A percentile compares a stretch with the other conserved stretches of the same genome.
phyloP scores from a whole-genome alignment of 108 stramenopile species.

The Epipyxis sp. region DNA sequence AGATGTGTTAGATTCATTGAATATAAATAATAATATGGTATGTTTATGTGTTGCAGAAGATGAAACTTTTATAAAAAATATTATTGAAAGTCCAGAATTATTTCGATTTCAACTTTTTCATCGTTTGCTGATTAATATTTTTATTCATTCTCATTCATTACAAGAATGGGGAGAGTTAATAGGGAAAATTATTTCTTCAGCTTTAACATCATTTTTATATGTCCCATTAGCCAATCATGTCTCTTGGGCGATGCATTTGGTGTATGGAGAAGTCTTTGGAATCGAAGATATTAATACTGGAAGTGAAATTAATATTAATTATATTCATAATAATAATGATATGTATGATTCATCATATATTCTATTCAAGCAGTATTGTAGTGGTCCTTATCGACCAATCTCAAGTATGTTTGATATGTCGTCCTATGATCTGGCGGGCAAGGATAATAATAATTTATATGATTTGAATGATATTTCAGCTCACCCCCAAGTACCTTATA shows the following conservation, averaged over 20 bases:
- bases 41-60: neutral
- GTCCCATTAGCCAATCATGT: conserved; percentile 18
- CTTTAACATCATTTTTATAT: conserved; percentile 37
- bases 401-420: too few relatives aligned
- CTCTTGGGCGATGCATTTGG: conserved; percentile 29
- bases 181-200: conserved; percentile 22
- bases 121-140: neutral
- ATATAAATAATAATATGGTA: conserved; percentile 1
- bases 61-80: neutral
- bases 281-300: neutral
- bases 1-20: neutral
- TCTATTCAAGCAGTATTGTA: neutral
- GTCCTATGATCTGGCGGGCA: too few relatives aligned
- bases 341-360: neutral
- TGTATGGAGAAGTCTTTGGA: conserved; percentile 12
- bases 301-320: neutral
- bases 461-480: neutral
- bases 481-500: neutral
- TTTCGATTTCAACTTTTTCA: conserved; percentile 23
- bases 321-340: neutral
- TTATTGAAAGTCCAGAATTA: conserved; percentile 42
- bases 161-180: neutral
- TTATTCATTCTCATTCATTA: neutral
- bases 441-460: neutral
- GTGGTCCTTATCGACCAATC: neutral